Evolutionary conservation across 495 filamentous ascomycete genomes (phyloP).

Genomic region (Aspergillus asperescens): DNA sequence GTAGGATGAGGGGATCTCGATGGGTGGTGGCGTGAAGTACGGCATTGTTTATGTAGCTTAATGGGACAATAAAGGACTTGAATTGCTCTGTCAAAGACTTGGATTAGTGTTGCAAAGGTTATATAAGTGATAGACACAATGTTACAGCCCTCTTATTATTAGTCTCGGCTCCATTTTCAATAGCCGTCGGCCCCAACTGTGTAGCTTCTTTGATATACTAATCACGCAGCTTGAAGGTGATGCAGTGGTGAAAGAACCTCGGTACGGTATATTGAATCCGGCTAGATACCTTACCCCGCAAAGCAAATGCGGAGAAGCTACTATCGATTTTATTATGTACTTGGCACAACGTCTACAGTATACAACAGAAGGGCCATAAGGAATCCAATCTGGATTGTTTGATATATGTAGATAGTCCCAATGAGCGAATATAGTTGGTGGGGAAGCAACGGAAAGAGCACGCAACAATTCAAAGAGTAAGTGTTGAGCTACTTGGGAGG

Average conservation of each 20-base stretch:
- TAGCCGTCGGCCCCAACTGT: background rate
- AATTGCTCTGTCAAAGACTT: background rate
- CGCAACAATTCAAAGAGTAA: background rate
- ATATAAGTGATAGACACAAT: background rate
- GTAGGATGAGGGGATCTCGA: slow-evolving; percentile 36
- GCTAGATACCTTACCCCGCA: background rate
- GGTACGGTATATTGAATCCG: background rate
- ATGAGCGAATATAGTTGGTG: slow-evolving; percentile 1
- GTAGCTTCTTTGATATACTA: background rate
- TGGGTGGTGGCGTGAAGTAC: slow-evolving; percentile 40
- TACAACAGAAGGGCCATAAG: too few relatives aligned
- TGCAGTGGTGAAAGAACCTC: background rate
- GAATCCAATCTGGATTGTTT: background rate
- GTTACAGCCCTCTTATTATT: background rate
- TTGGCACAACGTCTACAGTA: too few relatives aligned
- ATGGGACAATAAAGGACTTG: too few relatives aligned
- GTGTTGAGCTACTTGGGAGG: background rate
- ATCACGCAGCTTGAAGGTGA: background rate
- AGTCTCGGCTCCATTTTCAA: background rate
- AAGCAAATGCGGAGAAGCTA: background rate
- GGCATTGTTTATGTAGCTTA: slow-evolving; percentile 16
- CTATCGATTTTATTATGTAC: too few relatives aligned
- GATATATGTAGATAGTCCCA: background rate
- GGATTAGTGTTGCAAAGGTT: background rate
- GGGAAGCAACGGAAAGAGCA: background rate